Base-by-base conservation (phyloP, 129 eudicot species). In the Calendula officinalis region DNA sequence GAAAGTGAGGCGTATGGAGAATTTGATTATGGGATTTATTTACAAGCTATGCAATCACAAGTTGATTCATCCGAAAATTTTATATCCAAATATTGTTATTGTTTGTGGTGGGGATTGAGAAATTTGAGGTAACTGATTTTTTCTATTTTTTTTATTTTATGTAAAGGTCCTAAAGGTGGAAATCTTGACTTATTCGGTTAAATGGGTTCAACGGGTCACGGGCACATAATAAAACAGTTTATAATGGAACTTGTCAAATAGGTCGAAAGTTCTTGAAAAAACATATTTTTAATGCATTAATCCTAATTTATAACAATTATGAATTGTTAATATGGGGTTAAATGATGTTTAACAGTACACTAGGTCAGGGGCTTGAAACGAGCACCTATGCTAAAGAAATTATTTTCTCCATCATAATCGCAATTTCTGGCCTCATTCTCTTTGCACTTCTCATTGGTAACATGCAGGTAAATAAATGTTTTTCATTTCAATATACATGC, bases 61-160 rank as follows among this genome's bases (percentile, higher is more conserved):
- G 77, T 92, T 77, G 88, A 85, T 68, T 84, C 83, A 33, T 78
- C 96, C 11, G 80, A 81, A 60, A 16, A 72, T 16, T 88, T 92
- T 33, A n/a, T 76, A 66, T 78, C 86, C 14, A 92, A 88, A 78
- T 88, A 82, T 74, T 92, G 77, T 57, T 92, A 83, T 62, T 92
- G 99, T 69, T 72, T 88, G 69, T 92, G 96, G 96, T 92, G 99
- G 98, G 96, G 99, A 44, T 66, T 92, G 64, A 89, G 86, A 74
- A 92, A 88, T 73, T 72, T 88, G 55, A 92, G 99, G 99, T 76
- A 48, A 49, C n/a, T n/a, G 77, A n/a, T n/a, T n/a, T n/a, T n/a
- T n/a, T n/a, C n/a, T n/a, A n/a, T n/a, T n/a, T n/a, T 22, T 22
- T 22, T 22, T 22, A 0, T 22, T 22, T 22, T 22, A 22, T 22